These are phyloP conservation scores for Endoconidiophora laricicola DNA, from an alignment of 2,329 filamentous ascomycete genomes.

Conservation along the genomic window DNA sequence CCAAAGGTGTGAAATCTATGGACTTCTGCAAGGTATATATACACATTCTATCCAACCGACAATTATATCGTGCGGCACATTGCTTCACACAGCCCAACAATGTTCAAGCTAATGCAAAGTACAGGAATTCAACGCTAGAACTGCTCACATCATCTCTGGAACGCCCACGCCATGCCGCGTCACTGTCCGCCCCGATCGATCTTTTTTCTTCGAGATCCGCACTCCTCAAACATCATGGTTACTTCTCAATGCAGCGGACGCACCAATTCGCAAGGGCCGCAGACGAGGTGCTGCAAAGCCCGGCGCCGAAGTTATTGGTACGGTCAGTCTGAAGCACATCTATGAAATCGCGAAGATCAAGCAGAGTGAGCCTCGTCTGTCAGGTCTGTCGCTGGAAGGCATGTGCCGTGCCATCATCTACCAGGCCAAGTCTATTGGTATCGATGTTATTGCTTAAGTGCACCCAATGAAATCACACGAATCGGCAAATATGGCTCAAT, in stretches of 20 bases:
- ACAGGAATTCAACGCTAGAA: slow-evolving; percentile 94
- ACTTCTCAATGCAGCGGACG: slow-evolving; percentile 66
- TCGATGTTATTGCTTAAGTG: slow-evolving; percentile 47
- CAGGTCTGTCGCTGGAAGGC: slow-evolving; percentile 52
- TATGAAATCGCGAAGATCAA: slow-evolving; percentile 98
- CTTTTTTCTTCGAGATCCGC: slow-evolving; percentile 82
- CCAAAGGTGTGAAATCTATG: slow-evolving; percentile 97
- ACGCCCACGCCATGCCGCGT: slow-evolving; percentile 84
- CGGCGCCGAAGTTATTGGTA: slow-evolving; percentile 63
- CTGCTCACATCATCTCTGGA: slow-evolving; percentile 63
- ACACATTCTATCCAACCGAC: neutral
- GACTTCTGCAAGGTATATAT: slow-evolving; percentile 85
- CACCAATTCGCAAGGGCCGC: slow-evolving; percentile 58
- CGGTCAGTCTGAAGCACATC: slow-evolving; percentile 81
- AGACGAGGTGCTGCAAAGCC: slow-evolving; percentile 62
- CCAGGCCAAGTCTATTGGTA: slow-evolving; percentile 59
- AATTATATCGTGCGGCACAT: neutral
- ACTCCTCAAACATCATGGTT: slow-evolving; percentile 91
- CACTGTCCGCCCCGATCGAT: slow-evolving; percentile 79
- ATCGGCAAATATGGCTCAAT: neutral
- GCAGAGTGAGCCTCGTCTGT: slow-evolving; percentile 57
- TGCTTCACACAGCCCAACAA: neutral
- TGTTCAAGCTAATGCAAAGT: neutral
- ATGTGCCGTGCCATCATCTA: slow-evolving; percentile 59
- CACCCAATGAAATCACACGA: neutral